These are phyloP conservation scores for Mucor plumbeus DNA, from an alignment of 371 early-diverging fungal species.

Conservation along the genomic window DNA sequence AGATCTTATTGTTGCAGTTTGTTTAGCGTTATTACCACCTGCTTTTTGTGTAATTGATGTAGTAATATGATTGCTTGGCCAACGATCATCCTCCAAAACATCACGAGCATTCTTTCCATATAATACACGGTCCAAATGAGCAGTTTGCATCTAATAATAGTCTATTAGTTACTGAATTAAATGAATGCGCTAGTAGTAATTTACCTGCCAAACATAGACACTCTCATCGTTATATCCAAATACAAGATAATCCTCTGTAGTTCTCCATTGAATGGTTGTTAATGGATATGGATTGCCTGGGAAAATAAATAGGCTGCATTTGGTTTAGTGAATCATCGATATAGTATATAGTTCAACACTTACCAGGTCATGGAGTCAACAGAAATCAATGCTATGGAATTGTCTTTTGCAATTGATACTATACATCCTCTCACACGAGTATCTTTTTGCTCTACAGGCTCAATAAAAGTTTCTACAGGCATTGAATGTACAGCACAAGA, in stretches of 20 bases:
- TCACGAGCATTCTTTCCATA: conserved; percentile 60
- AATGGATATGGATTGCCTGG: conserved; percentile 64
- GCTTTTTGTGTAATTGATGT: conserved; percentile 6
- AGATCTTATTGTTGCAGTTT: conserved; percentile 33
- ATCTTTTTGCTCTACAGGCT: conserved; percentile 67
- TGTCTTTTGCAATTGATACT: conserved; percentile 71
- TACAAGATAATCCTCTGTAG: conserved; percentile 69
- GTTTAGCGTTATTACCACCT: conserved; percentile 21
- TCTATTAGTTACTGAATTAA: neutral
- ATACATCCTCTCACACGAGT: conserved; percentile 62
- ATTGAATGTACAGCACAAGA: conserved; percentile 68
- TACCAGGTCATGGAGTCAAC: conserved; percentile 80
- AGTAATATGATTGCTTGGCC: conserved; percentile 53
- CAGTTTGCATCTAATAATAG: conserved; percentile 68
- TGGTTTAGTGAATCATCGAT: neutral
- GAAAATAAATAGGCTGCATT: conserved; percentile 60
- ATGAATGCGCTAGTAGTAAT: neutral
- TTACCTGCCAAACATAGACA: conserved; percentile 81
- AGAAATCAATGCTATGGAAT: conserved; percentile 73
- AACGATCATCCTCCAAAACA: conserved; percentile 63
- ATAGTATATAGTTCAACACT: neutral
- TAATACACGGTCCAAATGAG: conserved; percentile 73
- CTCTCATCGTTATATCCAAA: conserved; percentile 69
- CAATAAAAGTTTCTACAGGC: conserved; percentile 63
- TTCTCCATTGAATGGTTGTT: conserved; percentile 70